These are phyloP conservation scores for Coniochaeta sp. DNA, from an alignment of 2,329 filamentous ascomycete species.

Conservation along the genomic window DNA sequence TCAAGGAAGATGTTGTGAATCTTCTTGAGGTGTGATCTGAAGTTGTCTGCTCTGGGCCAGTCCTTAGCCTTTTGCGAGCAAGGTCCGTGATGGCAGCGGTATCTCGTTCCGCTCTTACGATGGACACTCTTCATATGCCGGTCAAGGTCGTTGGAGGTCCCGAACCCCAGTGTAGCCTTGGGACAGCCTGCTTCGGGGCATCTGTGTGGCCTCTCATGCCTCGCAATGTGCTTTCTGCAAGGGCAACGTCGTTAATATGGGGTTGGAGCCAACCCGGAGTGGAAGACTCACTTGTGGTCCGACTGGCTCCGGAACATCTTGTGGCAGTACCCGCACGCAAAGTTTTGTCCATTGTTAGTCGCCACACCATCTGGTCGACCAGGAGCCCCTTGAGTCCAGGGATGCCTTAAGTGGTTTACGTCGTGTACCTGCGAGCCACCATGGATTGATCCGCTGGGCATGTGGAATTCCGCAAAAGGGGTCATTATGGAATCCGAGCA, in stretches of 20 bases:
- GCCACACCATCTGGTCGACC: constrained; percentile 22
- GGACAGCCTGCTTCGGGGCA: constrained; percentile 54
- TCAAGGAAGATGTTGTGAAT: constrained; percentile 46
- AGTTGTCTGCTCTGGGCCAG: constrained; percentile 83
- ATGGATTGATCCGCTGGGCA: constrained; percentile 7
- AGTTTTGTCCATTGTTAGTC: background rate
- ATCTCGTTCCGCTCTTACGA: constrained; percentile 42
- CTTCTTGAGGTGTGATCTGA: constrained; percentile 67
- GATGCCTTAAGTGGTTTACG: background rate
- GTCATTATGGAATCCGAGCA: constrained; percentile 29
- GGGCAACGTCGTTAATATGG: constrained; percentile 14
- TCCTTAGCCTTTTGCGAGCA: constrained; percentile 57
- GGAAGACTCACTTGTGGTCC: constrained; percentile 42
- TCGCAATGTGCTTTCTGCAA: constrained; percentile 64
- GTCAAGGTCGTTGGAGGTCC: constrained; percentile 73
- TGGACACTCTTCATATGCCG: constrained; percentile 73
- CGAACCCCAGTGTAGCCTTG: constrained; percentile 53
- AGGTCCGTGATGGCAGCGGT: constrained; percentile 47
- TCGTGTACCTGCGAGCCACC: constrained; percentile 2
- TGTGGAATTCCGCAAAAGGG: constrained; percentile 22
- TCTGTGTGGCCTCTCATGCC: constrained; percentile 60
- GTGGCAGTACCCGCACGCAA: constrained; percentile 31
- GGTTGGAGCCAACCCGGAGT: background rate
- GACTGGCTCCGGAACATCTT: constrained; percentile 41
- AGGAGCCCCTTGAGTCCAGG: background rate